These are phyloP conservation scores for Knoxdaviesia proteae DNA, from an alignment of 2,329 filamentous ascomycete genomes.

Conservation along the genomic window DNA sequence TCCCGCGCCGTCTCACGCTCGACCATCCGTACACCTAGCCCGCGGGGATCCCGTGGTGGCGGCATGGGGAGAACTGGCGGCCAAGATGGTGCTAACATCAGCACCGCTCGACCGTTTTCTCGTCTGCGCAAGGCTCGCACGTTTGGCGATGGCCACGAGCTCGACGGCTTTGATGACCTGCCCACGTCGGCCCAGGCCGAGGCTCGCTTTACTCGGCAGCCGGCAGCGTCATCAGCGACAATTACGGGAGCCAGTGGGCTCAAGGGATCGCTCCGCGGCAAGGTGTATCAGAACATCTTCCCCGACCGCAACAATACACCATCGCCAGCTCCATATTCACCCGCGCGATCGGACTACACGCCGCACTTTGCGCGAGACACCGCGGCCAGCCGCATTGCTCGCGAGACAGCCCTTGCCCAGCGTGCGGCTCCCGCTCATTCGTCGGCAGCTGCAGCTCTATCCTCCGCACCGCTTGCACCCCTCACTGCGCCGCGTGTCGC, in stretches of 20 bases:
- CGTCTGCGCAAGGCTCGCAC: constrained; percentile 10
- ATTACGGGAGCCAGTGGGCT: constrained; percentile 31
- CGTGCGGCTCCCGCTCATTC: constrained; percentile 23
- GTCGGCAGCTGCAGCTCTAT: constrained; percentile 5
- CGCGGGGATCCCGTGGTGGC: constrained; percentile 18
- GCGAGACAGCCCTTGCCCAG: constrained; percentile 40
- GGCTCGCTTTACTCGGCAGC: constrained; percentile 64
- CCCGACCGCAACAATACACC: constrained; percentile 32
- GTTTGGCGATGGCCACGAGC: constrained; percentile 83
- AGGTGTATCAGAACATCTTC: constrained; percentile 31
- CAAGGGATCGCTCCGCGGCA: constrained; percentile 38
- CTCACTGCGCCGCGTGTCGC: constrained; percentile 32
- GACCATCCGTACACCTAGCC: constrained; percentile 38
- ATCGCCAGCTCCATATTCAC: constrained; percentile 34
- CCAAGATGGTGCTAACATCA: neutral
- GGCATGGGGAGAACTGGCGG: constrained; percentile 7
- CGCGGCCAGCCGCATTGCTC: constrained; percentile 41
- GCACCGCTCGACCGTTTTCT: constrained; percentile 5
- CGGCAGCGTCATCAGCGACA: constrained; percentile 18
- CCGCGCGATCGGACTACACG: constrained; percentile 31
- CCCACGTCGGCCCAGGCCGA: constrained; percentile 71
- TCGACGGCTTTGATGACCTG: constrained; percentile 86
- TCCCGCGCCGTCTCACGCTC: constrained; percentile 38
- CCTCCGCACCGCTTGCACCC: constrained; percentile 26
- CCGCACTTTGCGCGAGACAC: constrained; percentile 47